Base-by-base conservation (phyloP, 495 filamentous ascomycete genomes). In the Thermothielavioides terrestris region DNA sequence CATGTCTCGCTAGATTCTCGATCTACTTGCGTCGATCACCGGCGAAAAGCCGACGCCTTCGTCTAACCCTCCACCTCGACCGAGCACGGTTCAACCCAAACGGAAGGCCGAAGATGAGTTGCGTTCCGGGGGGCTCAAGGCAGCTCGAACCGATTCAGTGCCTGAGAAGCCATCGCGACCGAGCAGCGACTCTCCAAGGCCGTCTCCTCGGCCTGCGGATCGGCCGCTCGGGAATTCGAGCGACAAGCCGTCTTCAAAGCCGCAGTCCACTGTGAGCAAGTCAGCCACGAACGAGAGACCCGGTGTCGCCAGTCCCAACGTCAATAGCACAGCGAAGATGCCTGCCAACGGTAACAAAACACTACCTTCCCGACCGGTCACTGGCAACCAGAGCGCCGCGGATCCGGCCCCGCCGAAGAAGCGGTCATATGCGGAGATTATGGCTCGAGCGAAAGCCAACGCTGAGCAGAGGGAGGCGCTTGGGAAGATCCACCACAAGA, bases 401-500 rank as follows among this genome's bases (percentile, higher is more conserved):
- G 59, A 60, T 17, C 63, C 68, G 5, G 64, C 56, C 32, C 57
- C 73, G n/a, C 77, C 74, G 11, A 83, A 83, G 58, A 84, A 83
- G 52, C 74, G 81, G 1, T 82, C 81, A 1, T 89, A 71, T 58
- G 74, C 75, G 37, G 82, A 84, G 52, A 83, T 87, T 48, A 76
- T 89, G 72, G 79, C 77, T 17, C 72, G 79, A 49, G 85, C 79
- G 7, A 73, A 81, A 58, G 75, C 71, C 35, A 74, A 69, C 34
- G 66, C 82, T 52, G 66, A 61, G 31, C 61, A 57, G 7, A 65
- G 72, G 56, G 68, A 66, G 15, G 64, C 70, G 25, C 65, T 77
- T 6, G 77, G 76, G 18, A 72, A 72, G 60, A 80, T 80, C 36
- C 74, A 77, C 49, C 77, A 80, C 55, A 78, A 77, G 61, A 53